A percentile compares a stretch with the other conserved stretches of the same genome.
These are phyloP conservation scores for Platanthera zijinensis DNA, from an alignment of 106 monocot genomes.

Conservation along the genomic window DNA sequence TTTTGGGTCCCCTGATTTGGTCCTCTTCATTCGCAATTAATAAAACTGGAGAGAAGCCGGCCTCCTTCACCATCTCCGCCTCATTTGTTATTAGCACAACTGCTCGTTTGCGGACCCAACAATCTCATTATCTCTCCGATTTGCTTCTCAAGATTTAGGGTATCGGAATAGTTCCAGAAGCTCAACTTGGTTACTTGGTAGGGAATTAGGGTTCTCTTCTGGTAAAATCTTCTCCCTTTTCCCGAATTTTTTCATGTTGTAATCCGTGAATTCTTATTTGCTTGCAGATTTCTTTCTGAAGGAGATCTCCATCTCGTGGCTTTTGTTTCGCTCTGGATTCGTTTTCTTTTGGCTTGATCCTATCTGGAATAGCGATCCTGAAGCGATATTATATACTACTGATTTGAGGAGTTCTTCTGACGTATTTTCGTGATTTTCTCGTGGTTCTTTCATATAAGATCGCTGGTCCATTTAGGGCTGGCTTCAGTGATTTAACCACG, in stretches of 20 bases:
- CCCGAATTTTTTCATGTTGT: not conserved
- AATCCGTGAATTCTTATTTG: not conserved
- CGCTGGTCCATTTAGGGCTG: conserved; percentile 84
- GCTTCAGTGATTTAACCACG: conserved; percentile 57
- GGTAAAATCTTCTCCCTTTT: not conserved
- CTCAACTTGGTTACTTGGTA: not conserved
- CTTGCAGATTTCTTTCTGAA: not conserved
- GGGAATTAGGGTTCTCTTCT: not conserved
- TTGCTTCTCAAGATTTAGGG: not conserved
- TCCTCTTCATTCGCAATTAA: no score
- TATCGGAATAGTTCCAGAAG: not conserved
- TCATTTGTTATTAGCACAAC: not conserved
- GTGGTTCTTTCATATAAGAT: not conserved
- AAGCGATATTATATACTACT: no score
- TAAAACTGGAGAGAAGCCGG: not conserved
- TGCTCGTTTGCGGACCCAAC: not conserved
- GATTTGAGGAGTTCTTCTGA: not conserved
- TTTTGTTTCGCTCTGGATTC: not conserved
- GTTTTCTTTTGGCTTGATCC: not conserved
- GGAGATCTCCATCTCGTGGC: not conserved
- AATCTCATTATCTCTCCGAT: not conserved
- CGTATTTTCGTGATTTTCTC: not conserved
- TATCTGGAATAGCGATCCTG: not conserved
- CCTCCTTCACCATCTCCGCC: not conserved
- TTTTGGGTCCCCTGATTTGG: not conserved